phyloP scores from a whole-genome alignment of 768 basidiomycete genomes.

The Hemileccinum impolitum region DNA sequence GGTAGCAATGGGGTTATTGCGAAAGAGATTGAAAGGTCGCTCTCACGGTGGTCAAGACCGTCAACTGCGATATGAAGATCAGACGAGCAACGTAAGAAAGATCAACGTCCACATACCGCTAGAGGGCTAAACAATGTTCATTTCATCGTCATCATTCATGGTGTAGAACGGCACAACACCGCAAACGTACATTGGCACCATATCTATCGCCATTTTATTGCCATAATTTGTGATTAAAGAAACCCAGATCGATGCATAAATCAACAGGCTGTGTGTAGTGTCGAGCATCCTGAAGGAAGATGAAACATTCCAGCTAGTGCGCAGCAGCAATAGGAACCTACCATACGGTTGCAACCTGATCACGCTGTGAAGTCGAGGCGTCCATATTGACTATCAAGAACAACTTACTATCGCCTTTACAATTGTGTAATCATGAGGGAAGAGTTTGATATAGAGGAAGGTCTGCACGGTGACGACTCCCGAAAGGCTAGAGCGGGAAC shows the following conservation, averaged over 20 bases:
- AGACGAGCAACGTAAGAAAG: background rate
- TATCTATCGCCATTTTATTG: constrained; percentile 33
- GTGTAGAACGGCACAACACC: background rate
- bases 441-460: constrained; percentile 29
- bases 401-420: constrained; percentile 24
- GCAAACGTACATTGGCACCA: constrained; percentile 41
- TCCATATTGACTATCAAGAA: background rate
- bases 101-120: constrained; percentile 19
- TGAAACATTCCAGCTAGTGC: background rate
- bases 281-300: constrained; percentile 31
- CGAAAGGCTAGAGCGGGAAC: constrained; percentile 18
- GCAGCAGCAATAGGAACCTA: constrained; percentile 1
- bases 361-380: background rate
- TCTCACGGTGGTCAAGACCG: constrained; percentile 32
- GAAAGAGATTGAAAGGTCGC: background rate
- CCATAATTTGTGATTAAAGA: constrained; percentile 46
- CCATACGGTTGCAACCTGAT: constrained; percentile 30
- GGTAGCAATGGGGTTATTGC: background rate
- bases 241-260: constrained; percentile 40
- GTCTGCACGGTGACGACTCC: constrained; percentile 27
- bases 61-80: constrained; percentile 17
- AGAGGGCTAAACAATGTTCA: constrained; percentile 14
- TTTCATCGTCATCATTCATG: background rate
- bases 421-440: constrained; percentile 20
- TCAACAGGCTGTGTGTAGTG: constrained; percentile 38